Base-by-base conservation (phyloP, 495 filamentous ascomycete genomes). In the Pseudotulostoma volvatum region DNA sequence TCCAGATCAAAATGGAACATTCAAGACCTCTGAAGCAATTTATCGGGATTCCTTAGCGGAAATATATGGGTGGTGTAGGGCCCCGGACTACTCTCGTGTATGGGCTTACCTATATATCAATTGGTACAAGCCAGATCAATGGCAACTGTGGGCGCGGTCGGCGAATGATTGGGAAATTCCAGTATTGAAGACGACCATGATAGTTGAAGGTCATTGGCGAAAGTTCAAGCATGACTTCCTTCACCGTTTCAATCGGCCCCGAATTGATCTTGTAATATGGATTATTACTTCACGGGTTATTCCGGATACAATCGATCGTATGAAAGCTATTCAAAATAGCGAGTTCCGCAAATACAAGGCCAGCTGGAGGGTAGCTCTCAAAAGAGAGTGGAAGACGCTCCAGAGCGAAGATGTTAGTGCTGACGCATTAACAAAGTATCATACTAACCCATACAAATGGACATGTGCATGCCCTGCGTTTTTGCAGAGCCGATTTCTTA, bases 361-460 rank as follows among this genome's bases (percentile, higher is more conserved):
- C 18, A 15, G 20, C 18, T 41, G 39, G 39, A n/a, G 31, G 19
- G 18, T 34, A 31, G 28, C n/a, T 33, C 34, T 34, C 31, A 34
- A 34, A 21, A 33, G 20, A 31, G 13, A 34, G 13, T 41, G 39
- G 31, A 34, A 32, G 23, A 41, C 33, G 33, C 16, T 19, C 11
- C 18, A n/a, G 18, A 19, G 39, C 15, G 23, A 32, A 17, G 37
- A 20, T 13, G 15, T 34, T 19, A 5, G 20, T 34, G 18, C 18
- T 7, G 39, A 34, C 5, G 23, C 31, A 11, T 9, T 34, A 11
- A 20, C 9, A 17, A 9, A 20, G 13, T 41, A 41, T 31, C 39
- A 41, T 34, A 34, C 39, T 16, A 23, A 41, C 31, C 39, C 39
- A 41, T 13, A 13, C 31, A 34, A 34, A 9, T 41, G 30, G 30